Conservation (phyloP, 1,284 basidiomycete species). For the Austroboletus olivaceoglutinosus region DNA sequence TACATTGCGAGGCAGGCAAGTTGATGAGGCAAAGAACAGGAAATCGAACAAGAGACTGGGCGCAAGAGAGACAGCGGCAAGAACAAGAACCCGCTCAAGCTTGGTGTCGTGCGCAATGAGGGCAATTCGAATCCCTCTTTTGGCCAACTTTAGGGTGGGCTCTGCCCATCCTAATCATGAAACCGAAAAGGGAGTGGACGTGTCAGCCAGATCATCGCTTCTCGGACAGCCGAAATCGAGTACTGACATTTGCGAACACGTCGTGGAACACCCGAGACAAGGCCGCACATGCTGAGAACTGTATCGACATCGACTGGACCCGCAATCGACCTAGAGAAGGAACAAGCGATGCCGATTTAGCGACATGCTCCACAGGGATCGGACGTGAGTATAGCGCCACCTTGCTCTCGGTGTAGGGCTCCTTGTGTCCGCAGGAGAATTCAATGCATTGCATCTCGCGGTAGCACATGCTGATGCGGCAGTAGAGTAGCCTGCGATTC, state of each 20-base stretch:
- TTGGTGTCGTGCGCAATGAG: slow-evolving; percentile 22
- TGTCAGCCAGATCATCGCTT: slow-evolving; percentile 8
- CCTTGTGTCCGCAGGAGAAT: slow-evolving; percentile 21
- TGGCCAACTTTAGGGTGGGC: slow-evolving; percentile 23
- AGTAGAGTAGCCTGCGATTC: slow-evolving; percentile 9
- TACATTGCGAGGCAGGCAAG: not conserved
- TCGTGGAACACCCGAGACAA: slow-evolving; percentile 35
- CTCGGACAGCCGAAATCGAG: not conserved
- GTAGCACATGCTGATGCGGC: slow-evolving; percentile 26
- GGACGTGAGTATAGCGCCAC: slow-evolving; percentile 9
- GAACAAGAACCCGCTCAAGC: slow-evolving; percentile 3
- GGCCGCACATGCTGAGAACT: slow-evolving; percentile 34
- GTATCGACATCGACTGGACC: slow-evolving; percentile 38
- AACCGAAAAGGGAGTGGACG: not conserved
- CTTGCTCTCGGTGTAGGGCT: slow-evolving; percentile 31
- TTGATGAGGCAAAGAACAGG: not conserved
- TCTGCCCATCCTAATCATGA: slow-evolving; percentile 18
- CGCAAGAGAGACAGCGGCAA: not conserved
- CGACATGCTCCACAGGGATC: slow-evolving; percentile 8
- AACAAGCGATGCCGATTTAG: slow-evolving; percentile 13
- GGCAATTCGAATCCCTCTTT: slow-evolving; percentile 18
- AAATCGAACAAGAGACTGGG: not conserved
- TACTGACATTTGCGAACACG: slow-evolving; percentile 37
- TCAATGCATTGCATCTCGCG: slow-evolving; percentile 29
- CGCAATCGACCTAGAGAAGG: slow-evolving; percentile 40